Percentiles rank a stretch among this genome's conserved stretches.
Conservation (phyloP, 495 filamentous ascomycete genomes). For the Achaetomiella virescens region DNA sequence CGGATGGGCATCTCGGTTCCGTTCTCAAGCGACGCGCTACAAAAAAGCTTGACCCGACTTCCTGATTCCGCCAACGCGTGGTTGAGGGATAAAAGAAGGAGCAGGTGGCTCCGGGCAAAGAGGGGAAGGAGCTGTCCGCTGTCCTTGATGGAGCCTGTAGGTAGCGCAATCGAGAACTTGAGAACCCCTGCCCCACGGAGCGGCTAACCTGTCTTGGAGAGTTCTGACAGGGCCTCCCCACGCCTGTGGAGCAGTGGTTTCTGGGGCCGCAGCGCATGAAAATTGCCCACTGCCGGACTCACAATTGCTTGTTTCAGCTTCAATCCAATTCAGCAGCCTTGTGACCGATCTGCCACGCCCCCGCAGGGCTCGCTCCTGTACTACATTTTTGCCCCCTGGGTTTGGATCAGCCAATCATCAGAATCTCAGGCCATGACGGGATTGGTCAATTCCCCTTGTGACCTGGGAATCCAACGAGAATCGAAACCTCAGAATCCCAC, state of each 20-base stretch:
- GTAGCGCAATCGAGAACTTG: not conserved
- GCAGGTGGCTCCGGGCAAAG: not conserved
- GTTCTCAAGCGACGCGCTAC: not conserved
- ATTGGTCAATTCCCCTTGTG: not conserved
- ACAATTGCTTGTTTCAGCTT: constrained; percentile 1
- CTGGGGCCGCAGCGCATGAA: not conserved
- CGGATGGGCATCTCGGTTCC: constrained; percentile 37
- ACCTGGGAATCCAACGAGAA: not conserved
- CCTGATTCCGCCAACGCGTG: not conserved
- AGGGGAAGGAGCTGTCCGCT: constrained; percentile 3
- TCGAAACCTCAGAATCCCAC: not conserved
- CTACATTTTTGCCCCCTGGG: not conserved
- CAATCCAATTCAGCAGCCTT: not conserved
- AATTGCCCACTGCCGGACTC: not conserved
- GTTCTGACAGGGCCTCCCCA: not conserved
- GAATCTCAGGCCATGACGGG: not conserved
- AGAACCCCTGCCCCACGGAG: too few relatives aligned
- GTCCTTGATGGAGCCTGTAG: not conserved
- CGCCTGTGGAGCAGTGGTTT: not conserved
- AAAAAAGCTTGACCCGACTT: not conserved
- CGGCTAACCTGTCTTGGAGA: constrained; percentile 8
- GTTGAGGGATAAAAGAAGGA: not conserved
- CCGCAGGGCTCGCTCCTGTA: not conserved
- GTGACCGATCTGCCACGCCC: not conserved
- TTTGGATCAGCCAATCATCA: not conserved